Conservation (phyloP, 2,329 filamentous ascomycete genomes). For the Mollisia scopiformis region DNA sequence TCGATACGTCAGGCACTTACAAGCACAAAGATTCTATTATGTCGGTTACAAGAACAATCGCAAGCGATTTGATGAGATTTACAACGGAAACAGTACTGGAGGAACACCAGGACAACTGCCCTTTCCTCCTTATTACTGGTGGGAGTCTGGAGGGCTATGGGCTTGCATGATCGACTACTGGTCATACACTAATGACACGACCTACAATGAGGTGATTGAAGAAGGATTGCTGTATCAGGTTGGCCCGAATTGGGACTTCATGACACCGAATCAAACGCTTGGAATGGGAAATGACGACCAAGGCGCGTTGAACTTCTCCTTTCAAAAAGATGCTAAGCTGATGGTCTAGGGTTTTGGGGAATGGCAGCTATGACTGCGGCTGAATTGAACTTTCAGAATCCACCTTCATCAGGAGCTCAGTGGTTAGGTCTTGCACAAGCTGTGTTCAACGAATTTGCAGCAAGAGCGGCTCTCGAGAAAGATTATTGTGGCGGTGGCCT, state of each 20-base stretch:
- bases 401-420: constrained; percentile 55
- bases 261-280: constrained; percentile 70
- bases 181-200: constrained; percentile 74
- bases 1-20: too few species aligned
- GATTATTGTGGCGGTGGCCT: constrained; percentile 70
- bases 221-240: constrained; percentile 74
- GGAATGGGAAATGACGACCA: constrained; percentile 61
- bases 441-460: constrained; percentile 76
- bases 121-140: constrained; percentile 34
- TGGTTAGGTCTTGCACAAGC: constrained; percentile 75
- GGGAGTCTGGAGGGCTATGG: constrained; percentile 52
- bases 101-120: constrained; percentile 52
- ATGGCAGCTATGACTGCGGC: constrained; percentile 70
- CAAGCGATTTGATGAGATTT: constrained; percentile 52
- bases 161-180: constrained; percentile 73
- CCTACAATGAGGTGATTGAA: constrained; percentile 56
- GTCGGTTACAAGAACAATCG: constrained; percentile 34
- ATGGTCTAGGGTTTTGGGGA: constrained; percentile 61
- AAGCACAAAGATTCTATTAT: constrained; percentile 34
- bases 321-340: background rate
- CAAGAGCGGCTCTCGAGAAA: constrained; percentile 65
- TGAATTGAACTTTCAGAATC: constrained; percentile 64
- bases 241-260: constrained; percentile 71
- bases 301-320: constrained; percentile 36
- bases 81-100: constrained; percentile 48